A percentile compares a stretch with the other conserved stretches of the same genome.
Evolutionary conservation across 2,329 filamentous ascomycete genomes (phyloP).

Genomic region (Aspergillus aculeatinus): DNA sequence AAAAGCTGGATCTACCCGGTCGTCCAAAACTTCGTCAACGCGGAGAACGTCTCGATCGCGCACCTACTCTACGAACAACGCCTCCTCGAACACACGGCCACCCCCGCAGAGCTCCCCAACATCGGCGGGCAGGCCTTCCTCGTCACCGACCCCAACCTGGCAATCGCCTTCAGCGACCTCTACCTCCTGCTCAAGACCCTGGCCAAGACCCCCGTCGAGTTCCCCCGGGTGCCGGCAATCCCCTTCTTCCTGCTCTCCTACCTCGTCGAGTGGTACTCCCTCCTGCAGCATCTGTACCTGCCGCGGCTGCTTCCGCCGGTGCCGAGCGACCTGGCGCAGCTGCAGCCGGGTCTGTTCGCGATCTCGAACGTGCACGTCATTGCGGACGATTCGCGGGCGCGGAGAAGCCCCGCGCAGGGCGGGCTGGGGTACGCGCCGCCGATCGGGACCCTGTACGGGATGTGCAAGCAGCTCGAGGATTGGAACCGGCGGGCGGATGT

Average conservation of each 20-base stretch:
- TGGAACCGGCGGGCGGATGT: constrained; percentile 32
- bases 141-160: constrained; percentile 53
- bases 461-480: constrained; percentile 33
- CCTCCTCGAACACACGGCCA: constrained; percentile 40
- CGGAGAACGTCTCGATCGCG: constrained; percentile 54
- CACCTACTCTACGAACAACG: constrained; percentile 56
- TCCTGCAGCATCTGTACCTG: constrained; percentile 29
- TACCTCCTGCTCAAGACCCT: constrained; percentile 32
- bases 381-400: constrained; percentile 31
- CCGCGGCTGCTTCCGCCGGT: constrained; percentile 26
- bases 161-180: constrained; percentile 36
- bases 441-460: constrained; percentile 33
- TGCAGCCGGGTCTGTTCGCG: constrained; percentile 36
- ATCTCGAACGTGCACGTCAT: constrained; percentile 31
- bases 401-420: constrained; percentile 25
- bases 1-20: constrained; percentile 46
- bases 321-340: constrained; percentile 25
- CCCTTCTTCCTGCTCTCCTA: constrained; percentile 33
- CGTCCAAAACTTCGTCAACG: constrained; percentile 53
- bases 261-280: constrained; percentile 32
- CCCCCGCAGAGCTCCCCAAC: constrained; percentile 24
- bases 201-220: constrained; percentile 30
- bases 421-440: constrained; percentile 35
- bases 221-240: constrained; percentile 26
- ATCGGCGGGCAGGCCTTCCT: constrained; percentile 50